These are phyloP conservation scores for Panicum virgatum DNA, from an alignment of 202 grass and related monocot species.

Conservation along the genomic window DNA sequence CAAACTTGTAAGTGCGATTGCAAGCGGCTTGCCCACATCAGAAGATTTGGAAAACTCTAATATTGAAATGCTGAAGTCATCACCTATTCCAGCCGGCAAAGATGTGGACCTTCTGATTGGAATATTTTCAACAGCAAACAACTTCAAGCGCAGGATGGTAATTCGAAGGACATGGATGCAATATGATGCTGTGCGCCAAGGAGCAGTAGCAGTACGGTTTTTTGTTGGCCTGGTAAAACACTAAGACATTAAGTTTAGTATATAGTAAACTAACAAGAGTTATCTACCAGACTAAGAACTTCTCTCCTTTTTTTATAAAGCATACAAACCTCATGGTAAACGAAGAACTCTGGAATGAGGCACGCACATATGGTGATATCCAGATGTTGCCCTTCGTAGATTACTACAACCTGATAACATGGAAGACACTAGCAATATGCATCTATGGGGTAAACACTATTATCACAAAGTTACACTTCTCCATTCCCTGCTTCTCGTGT, in stretches of 20 bases:
- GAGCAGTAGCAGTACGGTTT: constrained; percentile 67
- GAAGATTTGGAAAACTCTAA: constrained; percentile 74
- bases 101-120: constrained; percentile 80
- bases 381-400: constrained; percentile 91
- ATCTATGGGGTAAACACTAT: constrained; percentile 77
- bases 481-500: constrained; percentile 6
- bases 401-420: constrained; percentile 98
- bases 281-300: neutral
- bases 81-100: constrained; percentile 62
- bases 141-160: constrained; percentile 92
- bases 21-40: constrained; percentile 85
- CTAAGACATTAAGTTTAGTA: neutral
- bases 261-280: neutral
- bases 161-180: constrained; percentile 99
- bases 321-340: constrained; percentile 93
- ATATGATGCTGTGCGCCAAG: constrained; percentile 67
- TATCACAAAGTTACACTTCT: constrained; percentile 23
- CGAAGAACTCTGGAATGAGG: constrained; percentile 91
- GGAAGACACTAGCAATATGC: constrained; percentile 96
- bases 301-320: constrained; percentile 44
- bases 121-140: constrained; percentile 96
- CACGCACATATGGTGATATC: constrained; percentile 68
- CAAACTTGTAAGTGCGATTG: constrained; percentile 74
- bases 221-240: constrained; percentile 95
- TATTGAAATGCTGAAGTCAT: constrained; percentile 68